Evolutionary conservation across 2,329 filamentous ascomycete genomes (phyloP), one percentile per base, ranked within the genome.

Genomic region (Pseudogymnoascus sp.): DNA sequence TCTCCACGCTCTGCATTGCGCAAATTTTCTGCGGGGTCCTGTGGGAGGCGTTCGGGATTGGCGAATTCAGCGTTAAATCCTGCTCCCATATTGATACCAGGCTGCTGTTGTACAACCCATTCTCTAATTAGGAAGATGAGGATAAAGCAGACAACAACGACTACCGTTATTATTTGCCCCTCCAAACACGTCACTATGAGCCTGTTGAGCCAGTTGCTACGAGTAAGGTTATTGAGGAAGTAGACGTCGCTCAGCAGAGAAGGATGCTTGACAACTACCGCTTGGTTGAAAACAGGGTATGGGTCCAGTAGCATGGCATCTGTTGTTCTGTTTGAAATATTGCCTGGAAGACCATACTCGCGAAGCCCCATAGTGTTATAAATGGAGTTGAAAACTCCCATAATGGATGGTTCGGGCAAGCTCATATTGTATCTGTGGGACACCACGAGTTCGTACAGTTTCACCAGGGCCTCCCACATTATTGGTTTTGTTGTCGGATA

Each of bases 61-160:
- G 81, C 84, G 69, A 86, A 82, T 3, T 82, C 83, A 7, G 82
- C 69, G 74, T 78, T 63, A 73, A 79, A 69, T 72, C 76, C 65
- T 74, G 69, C 87, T 0, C 86, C 87, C 78, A 94, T 87, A 69
- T 96, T 95, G 67, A 94, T 88, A 65, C 92, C 87, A 4, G 93
- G 94, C 71, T 99, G 94, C 72, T 99, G 94, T 72, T 99, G 94
- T 8, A 99, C 92, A 58, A 99, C 94, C 82, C 96, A 99, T 76
- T 99, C 94, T 54, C 95, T 81, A 54, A 99, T 97, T 3, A 99
- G 77, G 67, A 99, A 99, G 41, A 99, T 86, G n/a, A 99, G 78
- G 63, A 99, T 97, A 74, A 97, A 99, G 62, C 88, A 92, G 47
- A 96, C 82, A 6, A 99, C 93, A 58, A 97, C 90, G 9, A 95